Percentiles rank a stretch among this genome's conserved stretches.
Conservation (phyloP, 306 rosid species). For the Lathyrus sativus region DNA sequence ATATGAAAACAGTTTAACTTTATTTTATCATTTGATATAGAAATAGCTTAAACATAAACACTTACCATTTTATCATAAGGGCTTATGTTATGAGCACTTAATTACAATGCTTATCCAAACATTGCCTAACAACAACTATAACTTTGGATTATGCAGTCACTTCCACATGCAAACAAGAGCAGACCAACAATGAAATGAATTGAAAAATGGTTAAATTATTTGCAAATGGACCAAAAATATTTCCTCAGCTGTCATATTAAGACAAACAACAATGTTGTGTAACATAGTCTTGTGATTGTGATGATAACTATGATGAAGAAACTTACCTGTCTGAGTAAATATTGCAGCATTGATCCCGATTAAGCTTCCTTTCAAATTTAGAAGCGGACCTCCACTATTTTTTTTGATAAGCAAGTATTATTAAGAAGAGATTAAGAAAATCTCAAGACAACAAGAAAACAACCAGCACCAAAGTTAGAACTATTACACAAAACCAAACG, state of each 20-base stretch:
- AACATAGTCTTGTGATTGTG: slow-evolving; percentile 9
- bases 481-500: no score
- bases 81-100: not conserved
- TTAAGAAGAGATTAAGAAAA: no score
- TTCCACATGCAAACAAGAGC: slow-evolving; percentile 16
- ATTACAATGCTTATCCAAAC: not conserved
- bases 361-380: slow-evolving; percentile 86
- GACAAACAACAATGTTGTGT: slow-evolving; percentile 4
- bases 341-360: slow-evolving; percentile 94
- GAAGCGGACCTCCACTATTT: slow-evolving; percentile 90
- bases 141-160: slow-evolving; percentile 24
- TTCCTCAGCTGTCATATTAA: slow-evolving; percentile 32
- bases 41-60: not conserved
- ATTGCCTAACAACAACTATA: slow-evolving; percentile 24
- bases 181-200: slow-evolving; percentile 17
- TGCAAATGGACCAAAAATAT: slow-evolving; percentile 1
- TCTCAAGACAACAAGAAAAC: no score
- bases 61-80: not conserved
- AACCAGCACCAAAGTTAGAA: no score
- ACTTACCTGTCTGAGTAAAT: slow-evolving; percentile 84
- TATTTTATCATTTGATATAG: not conserved
- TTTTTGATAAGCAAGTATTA: no score
- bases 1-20: not conserved
- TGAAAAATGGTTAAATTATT: not conserved
- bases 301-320: slow-evolving; percentile 5